These are phyloP conservation scores for Neurospora sp. DNA, from an alignment of 495 filamentous ascomycete genomes.

Conservation along the genomic window DNA sequence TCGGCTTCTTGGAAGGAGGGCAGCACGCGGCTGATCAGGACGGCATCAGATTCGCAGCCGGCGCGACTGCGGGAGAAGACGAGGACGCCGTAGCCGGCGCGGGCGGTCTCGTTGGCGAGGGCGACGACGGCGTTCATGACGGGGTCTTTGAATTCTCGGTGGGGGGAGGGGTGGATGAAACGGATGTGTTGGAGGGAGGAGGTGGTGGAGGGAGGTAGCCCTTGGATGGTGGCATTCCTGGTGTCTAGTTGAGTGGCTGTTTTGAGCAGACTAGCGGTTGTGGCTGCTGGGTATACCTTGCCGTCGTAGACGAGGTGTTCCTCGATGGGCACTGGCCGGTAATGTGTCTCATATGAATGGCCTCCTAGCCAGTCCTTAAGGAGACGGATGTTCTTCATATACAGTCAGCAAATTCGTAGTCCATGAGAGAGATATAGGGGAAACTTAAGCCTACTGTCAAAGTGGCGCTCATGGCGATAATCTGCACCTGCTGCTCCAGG, in stretches of 20 bases:
- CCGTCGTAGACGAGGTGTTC: conserved; percentile 72
- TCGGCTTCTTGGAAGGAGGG: conserved; percentile 34
- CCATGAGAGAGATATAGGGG: background rate
- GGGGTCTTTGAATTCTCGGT: conserved; percentile 52
- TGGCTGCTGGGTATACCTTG: conserved; percentile 54
- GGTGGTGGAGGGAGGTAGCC: conserved; percentile 15
- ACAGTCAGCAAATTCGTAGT: background rate
- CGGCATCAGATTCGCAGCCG: conserved; percentile 54
- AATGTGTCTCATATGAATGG: conserved; percentile 62
- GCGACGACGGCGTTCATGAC: conserved; percentile 61
- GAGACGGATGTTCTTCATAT: conserved; percentile 52
- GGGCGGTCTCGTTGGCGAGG: conserved; percentile 55
- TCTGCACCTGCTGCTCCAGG: conserved; percentile 58
- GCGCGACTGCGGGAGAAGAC: conserved; percentile 67
- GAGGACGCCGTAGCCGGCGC: conserved; percentile 59
- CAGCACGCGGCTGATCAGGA: conserved; percentile 53
- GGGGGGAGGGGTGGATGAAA: conserved; percentile 42
- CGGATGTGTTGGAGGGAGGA: conserved; percentile 26
- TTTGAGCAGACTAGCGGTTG: conserved; percentile 51
- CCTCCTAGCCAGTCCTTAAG: conserved; percentile 65
- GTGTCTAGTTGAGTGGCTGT: conserved; percentile 44
- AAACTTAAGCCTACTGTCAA: conserved; percentile 42
- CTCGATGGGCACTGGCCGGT: conserved; percentile 63
- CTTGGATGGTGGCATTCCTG: conserved; percentile 12
- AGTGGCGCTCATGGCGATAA: conserved; percentile 79